Base-by-base conservation (phyloP, 2,329 filamentous ascomycete species). In the Fusarium euwallaceae region DNA sequence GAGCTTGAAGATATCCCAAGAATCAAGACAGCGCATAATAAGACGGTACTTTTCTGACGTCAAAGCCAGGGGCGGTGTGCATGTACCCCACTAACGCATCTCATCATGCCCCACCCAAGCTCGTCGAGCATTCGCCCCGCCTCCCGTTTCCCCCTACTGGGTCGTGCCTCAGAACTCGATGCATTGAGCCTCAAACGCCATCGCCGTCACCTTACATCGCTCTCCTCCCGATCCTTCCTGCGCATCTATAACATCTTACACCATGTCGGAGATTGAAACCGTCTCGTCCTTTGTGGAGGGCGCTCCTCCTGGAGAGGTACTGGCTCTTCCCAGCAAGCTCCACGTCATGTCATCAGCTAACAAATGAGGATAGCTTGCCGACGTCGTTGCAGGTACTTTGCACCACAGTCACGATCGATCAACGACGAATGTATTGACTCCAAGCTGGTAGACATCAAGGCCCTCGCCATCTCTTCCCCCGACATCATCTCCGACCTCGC, bases 221-320 rank as follows among this genome's bases (percentile, higher is more conserved):
- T 61, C 37, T 61, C 48, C 61, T 64, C 51, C 55, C 64, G 22
- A 56, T 53, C 51, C 61, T 45, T 60, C 20, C 58, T 63, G 64
- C 69, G 65, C 69, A 67, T 66, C 27, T 72, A 53, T 29, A 51
- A n/a, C 59, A 61, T 12, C 55, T 27, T 53, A 24, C 61, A 66
- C 34, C 68, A 84, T 84, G 83, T 84, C 83, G 41, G 81, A 84
- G 34, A 73, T 84, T 59, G 82, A 84, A 70, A 84, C 78, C 22
- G 88, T 94, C 75, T 93, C 95, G 77, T 92, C 95, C 61, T 99
- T 98, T 83, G 92, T 99, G 76, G 92, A 97, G 86, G 94, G 95
- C 81, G 95, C 97, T 79, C 97, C 97, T 58, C 97, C 97, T 24
- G 97, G 97, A 87, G 97, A 99, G 93, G 96, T 98, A 90, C 79